Conservation (phyloP, 2,329 filamentous ascomycete species). For the Basipetospora chlamydospora region DNA sequence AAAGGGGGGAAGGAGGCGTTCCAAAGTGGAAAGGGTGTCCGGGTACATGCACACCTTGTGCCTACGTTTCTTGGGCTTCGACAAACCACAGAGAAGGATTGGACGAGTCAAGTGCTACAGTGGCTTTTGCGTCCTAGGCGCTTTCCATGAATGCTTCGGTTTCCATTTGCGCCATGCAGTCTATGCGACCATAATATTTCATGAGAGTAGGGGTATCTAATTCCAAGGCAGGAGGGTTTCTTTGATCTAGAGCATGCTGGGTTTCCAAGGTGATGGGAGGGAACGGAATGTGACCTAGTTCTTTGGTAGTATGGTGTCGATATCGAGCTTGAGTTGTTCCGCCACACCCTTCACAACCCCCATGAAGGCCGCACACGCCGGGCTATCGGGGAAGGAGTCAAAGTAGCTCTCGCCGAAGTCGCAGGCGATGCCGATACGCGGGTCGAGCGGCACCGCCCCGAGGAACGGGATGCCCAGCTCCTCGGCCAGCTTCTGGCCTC, state of each 20-base stretch:
- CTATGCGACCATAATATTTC: too few species aligned
- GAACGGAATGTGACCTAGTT: conserved; percentile 3
- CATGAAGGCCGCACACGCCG: conserved; percentile 70
- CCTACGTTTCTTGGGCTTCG: too few species aligned
- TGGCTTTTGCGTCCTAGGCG: too few species aligned
- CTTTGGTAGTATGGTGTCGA: conserved; percentile 25
- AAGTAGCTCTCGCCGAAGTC: conserved; percentile 97
- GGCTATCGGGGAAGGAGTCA: conserved; percentile 84
- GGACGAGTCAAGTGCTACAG: too few species aligned
- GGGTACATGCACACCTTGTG: too few species aligned
- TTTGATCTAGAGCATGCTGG: too few species aligned
- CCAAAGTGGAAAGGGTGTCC: too few species aligned
- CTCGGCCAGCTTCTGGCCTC: conserved; percentile 62
- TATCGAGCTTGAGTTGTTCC: conserved; percentile 47
- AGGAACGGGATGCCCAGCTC: conserved; percentile 84
- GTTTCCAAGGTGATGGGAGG: conserved; percentile 5
- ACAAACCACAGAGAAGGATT: too few species aligned
- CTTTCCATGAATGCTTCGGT: too few species aligned
- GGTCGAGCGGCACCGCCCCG: conserved; percentile 80
- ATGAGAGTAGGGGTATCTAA: too few species aligned
- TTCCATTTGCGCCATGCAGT: too few species aligned
- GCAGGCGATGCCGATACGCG: conserved; percentile 87
- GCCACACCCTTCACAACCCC: conserved; percentile 64
- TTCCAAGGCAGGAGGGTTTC: too few species aligned
- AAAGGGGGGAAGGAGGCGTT: conserved; percentile 1